Base-by-base conservation (phyloP, 306 rosid genomes). In the Lupinus albus region DNA sequence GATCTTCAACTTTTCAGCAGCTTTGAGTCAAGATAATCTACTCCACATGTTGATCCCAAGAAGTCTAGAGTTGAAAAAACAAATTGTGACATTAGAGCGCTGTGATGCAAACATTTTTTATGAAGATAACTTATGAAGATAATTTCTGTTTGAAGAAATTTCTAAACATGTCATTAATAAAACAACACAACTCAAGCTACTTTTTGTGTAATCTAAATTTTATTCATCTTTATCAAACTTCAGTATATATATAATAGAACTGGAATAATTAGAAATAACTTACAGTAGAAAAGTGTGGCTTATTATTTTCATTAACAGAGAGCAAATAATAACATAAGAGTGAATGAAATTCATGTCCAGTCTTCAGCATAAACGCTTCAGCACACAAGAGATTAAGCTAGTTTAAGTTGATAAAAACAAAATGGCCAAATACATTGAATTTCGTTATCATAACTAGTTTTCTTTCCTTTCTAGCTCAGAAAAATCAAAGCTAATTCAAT, bases 31-130 rank as follows among this genome's bases (percentile, higher is more conserved):
- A 73, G 61, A 62, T 0, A 70, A 71, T 50, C 25, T 45, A 53
- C 42, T 63, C 67, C 58, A 70, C 82, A 70, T 78, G 77, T 68
- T 62, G 25, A 62, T 57, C 49, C 60, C 44, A 50, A 74, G 61
- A 69, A 76, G 57, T 67, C 75, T 55, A 67, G 61, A 66, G 57
- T 87, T 82, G 84, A 68, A 61, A 83, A 13, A 68, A 80, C 62
- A 61, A 13, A 21, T 35, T 25, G 52, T 53, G 20, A 47, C 58
- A 74, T 68, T 60, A 15, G 73, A 59, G 66, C 62, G 63, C 71
- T 35, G 53, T 44, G 21, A 13, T 5, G 5, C 21, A 57, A 8
- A 51, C 15, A 17, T 51, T 42, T 49, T 68, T 5, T 12, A 47
- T 28, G n/a, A 68, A n/a, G 57, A 6, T 67, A 47, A 57, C 48